Evolutionary conservation across 768 basidiomycete genomes (phyloP).

Genomic region (Auricularia sp.): DNA sequence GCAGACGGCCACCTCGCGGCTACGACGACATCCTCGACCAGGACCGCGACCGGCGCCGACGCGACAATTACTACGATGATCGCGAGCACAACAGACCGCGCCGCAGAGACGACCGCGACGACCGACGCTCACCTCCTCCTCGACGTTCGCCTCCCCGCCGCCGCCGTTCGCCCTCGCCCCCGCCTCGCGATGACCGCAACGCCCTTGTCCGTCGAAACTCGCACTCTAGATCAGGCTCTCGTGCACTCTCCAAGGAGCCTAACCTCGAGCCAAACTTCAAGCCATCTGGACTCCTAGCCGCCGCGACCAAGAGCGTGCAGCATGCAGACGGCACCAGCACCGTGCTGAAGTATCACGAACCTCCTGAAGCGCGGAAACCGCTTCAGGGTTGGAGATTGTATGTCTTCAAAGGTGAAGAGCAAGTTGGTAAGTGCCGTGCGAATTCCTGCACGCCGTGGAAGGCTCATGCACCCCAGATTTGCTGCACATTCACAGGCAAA

Average conservation of each 20-base stretch:
- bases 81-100: constrained; percentile 6
- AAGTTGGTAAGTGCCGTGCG: constrained; percentile 58
- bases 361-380: constrained; percentile 94
- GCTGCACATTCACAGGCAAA: constrained; percentile 87
- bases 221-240: constrained; percentile 35
- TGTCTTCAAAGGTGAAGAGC: constrained; percentile 92
- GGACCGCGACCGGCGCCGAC: constrained; percentile 1
- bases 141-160: constrained; percentile 2
- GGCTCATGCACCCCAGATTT: constrained; percentile 44
- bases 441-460: background rate
- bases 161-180: background rate
- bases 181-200: background rate
- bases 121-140: constrained; percentile 1
- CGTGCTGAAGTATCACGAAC: constrained; percentile 95
- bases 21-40: no score
- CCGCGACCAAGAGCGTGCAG: constrained; percentile 88
- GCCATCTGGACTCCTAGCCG: constrained; percentile 83
- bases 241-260: constrained; percentile 27
- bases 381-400: constrained; percentile 85
- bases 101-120: constrained; percentile 1
- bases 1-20: background rate
- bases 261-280: constrained; percentile 85
- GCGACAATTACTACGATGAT: background rate
- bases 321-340: constrained; percentile 65
- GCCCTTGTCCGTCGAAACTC: constrained; percentile 22